Percentiles rank a stretch among this genome's conserved stretches.
Conservation (phyloP, 495 filamentous ascomycete species). For the Hyaloscypha finlandica region DNA sequence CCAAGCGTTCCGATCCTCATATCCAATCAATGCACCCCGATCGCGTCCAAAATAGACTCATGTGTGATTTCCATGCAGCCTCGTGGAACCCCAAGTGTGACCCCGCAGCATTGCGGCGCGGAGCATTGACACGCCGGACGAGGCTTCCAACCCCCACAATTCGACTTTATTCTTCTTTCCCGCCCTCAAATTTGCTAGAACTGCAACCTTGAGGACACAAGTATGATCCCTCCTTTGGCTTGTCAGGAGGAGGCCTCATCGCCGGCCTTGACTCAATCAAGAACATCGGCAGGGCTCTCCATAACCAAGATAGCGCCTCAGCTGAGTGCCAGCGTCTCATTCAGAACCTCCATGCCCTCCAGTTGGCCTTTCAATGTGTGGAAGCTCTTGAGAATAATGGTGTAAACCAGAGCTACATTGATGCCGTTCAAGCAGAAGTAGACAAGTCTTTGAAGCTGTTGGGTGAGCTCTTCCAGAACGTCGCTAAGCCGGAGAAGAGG, state of each 20-base stretch:
- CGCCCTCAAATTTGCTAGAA: neutral
- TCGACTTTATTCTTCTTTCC: neutral
- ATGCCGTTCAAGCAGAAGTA: neutral
- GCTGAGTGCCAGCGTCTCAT: constrained; percentile 30
- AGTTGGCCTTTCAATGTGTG: constrained; percentile 8
- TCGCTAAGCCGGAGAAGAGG: neutral
- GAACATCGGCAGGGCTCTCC: constrained; percentile 12
- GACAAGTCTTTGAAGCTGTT: neutral
- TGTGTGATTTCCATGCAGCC: neutral
- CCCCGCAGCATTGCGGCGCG: neutral
- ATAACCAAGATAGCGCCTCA: constrained; percentile 12
- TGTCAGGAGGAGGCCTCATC: constrained; percentile 1
- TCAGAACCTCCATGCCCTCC: constrained; percentile 32
- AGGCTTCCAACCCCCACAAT: neutral
- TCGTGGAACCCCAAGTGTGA: neutral
- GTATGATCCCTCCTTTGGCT: neutral
- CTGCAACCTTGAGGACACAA: neutral
- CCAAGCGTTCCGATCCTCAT: neutral
- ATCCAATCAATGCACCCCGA: neutral
- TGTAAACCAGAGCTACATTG: neutral
- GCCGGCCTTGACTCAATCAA: neutral
- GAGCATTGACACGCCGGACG: neutral
- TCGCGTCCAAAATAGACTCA: neutral
- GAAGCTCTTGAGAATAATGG: neutral
- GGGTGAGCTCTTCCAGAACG: neutral